Evolutionary conservation across 2,329 filamentous ascomycete genomes (phyloP).

Genomic region (Phialophora macrospora): DNA sequence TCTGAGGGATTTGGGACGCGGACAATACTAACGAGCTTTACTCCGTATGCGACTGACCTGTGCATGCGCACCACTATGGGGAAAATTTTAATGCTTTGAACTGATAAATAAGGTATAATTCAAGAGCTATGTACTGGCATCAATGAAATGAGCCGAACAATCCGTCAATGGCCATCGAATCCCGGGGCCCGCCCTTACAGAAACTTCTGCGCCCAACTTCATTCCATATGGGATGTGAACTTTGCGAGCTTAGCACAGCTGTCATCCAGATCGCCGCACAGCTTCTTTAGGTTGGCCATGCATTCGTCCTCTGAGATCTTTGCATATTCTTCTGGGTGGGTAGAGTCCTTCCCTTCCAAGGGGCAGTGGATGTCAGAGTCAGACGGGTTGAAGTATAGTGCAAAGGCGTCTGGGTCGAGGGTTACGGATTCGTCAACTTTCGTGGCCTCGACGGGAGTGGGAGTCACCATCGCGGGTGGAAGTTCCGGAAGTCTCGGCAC

Average conservation of each 20-base stretch:
- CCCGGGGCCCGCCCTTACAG: background rate
- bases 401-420: constrained; percentile 41
- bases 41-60: background rate
- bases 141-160: constrained; percentile 2
- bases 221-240: constrained; percentile 28
- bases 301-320: constrained; percentile 23
- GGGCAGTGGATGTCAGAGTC: constrained; percentile 23
- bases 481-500: constrained; percentile 30
- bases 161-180: background rate
- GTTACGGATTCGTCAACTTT: constrained; percentile 53
- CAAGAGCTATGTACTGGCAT: constrained; percentile 9
- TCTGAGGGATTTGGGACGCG: too few relatives aligned
- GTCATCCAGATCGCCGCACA: constrained; percentile 35
- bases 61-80: background rate
- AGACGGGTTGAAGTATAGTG: constrained; percentile 27
- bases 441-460: constrained; percentile 52
- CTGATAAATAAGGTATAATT: constrained; percentile 2
- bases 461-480: constrained; percentile 35
- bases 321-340: background rate
- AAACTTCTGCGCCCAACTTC: background rate
- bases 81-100: background rate
- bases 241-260: constrained; percentile 27
- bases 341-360: constrained; percentile 17
- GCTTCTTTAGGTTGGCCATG: constrained; percentile 20
- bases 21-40: background rate